Percentiles rank a stretch among this genome's conserved stretches.
Conservation (phyloP, 169 alveolate genomes). For the Plasmodium inui region DNA sequence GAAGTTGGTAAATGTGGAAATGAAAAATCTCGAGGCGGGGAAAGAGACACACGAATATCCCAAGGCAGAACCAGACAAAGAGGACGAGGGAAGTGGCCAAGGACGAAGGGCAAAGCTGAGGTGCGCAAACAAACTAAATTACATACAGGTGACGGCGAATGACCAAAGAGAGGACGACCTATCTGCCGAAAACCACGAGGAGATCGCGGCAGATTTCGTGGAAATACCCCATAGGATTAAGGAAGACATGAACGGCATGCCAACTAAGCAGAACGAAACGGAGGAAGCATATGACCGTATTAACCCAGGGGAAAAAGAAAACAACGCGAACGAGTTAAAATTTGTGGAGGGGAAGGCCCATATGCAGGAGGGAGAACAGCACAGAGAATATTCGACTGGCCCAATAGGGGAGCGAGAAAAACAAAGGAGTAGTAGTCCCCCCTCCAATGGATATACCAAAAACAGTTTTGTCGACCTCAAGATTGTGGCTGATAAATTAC, state of each 20-base stretch:
- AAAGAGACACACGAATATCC: not conserved
- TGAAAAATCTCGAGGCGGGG: not conserved
- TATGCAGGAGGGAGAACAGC: not conserved
- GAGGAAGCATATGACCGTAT: not conserved
- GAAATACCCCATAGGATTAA: not conserved
- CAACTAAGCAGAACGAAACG: not conserved
- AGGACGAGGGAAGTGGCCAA: not conserved
- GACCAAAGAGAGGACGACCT: not conserved
- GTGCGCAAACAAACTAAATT: not conserved
- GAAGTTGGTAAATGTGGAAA: slow-evolving; percentile 20
- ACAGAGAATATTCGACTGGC: not conserved
- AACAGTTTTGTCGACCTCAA: not conserved
- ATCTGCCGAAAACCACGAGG: not conserved
- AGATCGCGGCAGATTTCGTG: not conserved
- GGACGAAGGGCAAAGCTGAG: not conserved
- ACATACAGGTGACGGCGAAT: not conserved
- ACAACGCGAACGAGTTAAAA: not conserved
- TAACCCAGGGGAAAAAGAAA: not conserved
- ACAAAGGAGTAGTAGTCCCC: not conserved
- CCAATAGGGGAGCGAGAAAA: not conserved
- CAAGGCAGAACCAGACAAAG: not conserved
- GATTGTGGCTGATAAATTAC: not conserved
- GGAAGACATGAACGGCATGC: not conserved
- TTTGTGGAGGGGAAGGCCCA: not conserved
- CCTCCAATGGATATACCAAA: not conserved